These are phyloP conservation scores for Shiraia bambusicola DNA, from an alignment of 2,329 filamentous ascomycete genomes.

Conservation along the genomic window DNA sequence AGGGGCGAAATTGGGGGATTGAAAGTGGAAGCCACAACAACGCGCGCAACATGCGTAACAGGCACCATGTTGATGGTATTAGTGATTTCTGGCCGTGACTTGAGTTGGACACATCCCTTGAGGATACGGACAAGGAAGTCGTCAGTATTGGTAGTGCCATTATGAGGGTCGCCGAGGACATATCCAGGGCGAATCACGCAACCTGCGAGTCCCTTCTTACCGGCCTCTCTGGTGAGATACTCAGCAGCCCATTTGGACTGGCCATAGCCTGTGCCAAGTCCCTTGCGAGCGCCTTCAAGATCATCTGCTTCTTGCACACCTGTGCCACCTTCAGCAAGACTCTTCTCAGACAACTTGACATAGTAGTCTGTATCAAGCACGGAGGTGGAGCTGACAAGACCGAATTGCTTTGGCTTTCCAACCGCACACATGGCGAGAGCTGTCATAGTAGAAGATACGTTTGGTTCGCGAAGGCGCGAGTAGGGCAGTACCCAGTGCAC, in stretches of 20 bases:
- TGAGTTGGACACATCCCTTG: constrained; percentile 84
- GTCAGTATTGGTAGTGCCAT: constrained; percentile 74
- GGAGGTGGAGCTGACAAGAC: constrained; percentile 80
- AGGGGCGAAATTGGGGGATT: constrained; percentile 59
- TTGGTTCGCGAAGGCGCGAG: constrained; percentile 67
- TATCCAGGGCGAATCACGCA: constrained; percentile 83
- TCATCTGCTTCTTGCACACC: constrained; percentile 76
- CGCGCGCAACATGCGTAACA: constrained; percentile 77
- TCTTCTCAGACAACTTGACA: constrained; percentile 68
- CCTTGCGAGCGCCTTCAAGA: constrained; percentile 71
- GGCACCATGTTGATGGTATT: constrained; percentile 92
- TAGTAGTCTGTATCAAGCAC: constrained; percentile 83
- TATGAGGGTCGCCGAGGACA: constrained; percentile 70
- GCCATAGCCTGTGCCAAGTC: constrained; percentile 84
- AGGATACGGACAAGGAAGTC: constrained; percentile 86
- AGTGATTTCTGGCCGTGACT: constrained; percentile 69
- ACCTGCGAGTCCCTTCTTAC: constrained; percentile 71
- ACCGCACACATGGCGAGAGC: constrained; percentile 72
- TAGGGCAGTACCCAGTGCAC: constrained; percentile 85
- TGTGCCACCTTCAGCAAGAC: constrained; percentile 60
- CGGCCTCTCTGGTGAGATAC: constrained; percentile 75
- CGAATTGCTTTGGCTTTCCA: constrained; percentile 76
- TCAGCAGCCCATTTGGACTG: constrained; percentile 85
- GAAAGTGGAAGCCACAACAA: constrained; percentile 74
- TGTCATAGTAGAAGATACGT: constrained; percentile 80